These are phyloP conservation scores for Arxiozyma bovina DNA, from an alignment of 1,139 yeast species.

Conservation along the genomic window DNA sequence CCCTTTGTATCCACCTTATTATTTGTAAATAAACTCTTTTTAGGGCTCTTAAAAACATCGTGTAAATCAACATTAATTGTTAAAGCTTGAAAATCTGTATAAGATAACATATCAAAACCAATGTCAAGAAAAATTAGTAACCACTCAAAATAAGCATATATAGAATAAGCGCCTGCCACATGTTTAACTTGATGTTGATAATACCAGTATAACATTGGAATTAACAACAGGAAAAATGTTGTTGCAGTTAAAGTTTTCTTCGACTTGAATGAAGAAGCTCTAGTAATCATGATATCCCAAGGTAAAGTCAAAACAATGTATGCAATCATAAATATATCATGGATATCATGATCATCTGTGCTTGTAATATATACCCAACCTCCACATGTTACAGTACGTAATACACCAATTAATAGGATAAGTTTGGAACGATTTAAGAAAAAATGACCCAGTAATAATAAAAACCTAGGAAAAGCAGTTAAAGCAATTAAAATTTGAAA, in stretches of 20 bases:
- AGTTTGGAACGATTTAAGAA: constrained; percentile 24
- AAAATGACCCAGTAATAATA: constrained; percentile 57
- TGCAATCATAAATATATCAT: constrained; percentile 87
- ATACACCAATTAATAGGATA: constrained; percentile 45
- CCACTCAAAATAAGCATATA: constrained; percentile 95
- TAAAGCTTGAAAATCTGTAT: constrained; percentile 51
- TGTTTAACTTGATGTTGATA: constrained; percentile 87
- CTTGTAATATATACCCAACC: constrained; percentile 98
- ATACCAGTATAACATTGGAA: constrained; percentile 82
- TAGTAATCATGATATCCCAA: constrained; percentile 65
- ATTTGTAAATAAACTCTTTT: background rate
- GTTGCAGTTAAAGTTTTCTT: constrained; percentile 48
- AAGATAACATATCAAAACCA: constrained; percentile 74
- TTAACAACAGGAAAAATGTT: constrained; percentile 58
- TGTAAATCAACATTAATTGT: constrained; percentile 12
- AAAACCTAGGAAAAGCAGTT: constrained; percentile 80
- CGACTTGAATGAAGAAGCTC: constrained; percentile 43
- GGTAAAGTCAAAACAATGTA: constrained; percentile 86
- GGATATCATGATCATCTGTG: constrained; percentile 94
- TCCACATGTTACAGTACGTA: constrained; percentile 90
- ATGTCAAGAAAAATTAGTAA: constrained; percentile 72
- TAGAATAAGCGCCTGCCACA: constrained; percentile 88
- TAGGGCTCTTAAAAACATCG: background rate
- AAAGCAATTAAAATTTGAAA: constrained; percentile 76
- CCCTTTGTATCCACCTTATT: background rate